Conservation (phyloP, 2,329 filamentous ascomycete genomes). For the Aspergillus japonicus region DNA sequence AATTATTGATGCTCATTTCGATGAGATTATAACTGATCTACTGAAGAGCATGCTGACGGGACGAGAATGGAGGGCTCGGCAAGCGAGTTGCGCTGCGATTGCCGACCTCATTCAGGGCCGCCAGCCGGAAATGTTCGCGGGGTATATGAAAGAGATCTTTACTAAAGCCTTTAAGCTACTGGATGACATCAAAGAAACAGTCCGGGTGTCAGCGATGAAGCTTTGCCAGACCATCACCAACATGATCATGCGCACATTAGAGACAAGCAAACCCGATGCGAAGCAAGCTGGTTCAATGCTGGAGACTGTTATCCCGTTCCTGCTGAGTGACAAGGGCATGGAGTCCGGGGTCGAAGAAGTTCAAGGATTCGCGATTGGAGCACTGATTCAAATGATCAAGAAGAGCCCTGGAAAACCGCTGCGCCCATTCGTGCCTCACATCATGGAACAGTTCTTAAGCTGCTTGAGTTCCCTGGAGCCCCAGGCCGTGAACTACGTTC, state of each 20-base stretch:
- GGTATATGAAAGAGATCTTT: conserved; percentile 84
- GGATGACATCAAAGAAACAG: conserved; percentile 92
- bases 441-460: conserved; percentile 77
- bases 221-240: conserved; percentile 83
- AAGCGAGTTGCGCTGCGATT: conserved; percentile 89
- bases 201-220: conserved; percentile 74
- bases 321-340: conserved; percentile 83
- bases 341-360: conserved; percentile 88
- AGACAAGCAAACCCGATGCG: conserved; percentile 65
- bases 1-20: conserved; percentile 78
- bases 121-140: conserved; percentile 73
- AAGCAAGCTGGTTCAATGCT: conserved; percentile 77
- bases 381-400: conserved; percentile 85
- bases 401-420: conserved; percentile 74
- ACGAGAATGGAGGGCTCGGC: conserved; percentile 87
- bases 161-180: conserved; percentile 82
- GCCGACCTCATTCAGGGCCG: conserved; percentile 83
- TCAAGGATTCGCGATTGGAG: conserved; percentile 76
- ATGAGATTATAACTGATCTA: conserved; percentile 83
- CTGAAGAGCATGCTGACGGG: conserved; percentile 76
- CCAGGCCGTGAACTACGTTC: conserved; percentile 86
- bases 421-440: conserved; percentile 74
- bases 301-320: conserved; percentile 81
- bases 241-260: conserved; percentile 78
- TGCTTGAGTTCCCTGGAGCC: conserved; percentile 86